Evolutionary conservation across 768 basidiomycete genomes (phyloP), one percentile per base, ranked within the genome.

Genomic region (Calocybe gangraenosa): DNA sequence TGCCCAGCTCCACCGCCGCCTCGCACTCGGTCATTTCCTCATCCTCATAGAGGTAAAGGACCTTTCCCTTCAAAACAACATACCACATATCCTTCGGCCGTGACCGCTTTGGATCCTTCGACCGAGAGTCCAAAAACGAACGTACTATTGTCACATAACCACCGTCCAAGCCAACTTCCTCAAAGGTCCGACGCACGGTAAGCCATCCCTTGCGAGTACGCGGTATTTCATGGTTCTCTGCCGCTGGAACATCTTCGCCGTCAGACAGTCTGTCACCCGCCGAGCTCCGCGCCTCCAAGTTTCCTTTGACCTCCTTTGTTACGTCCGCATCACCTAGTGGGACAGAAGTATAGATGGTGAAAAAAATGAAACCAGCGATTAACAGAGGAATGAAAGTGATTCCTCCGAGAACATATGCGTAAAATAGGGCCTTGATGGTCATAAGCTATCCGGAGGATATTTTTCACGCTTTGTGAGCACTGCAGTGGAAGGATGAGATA

Each of bases 21-120:
- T 85, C 86, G 65, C 91, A 93, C 54, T 97, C 94, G 42, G 78
- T 77, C 83, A 90, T 89, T 13, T 71, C 75, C 66, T 96, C 92
- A 64, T 94, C 89, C 64, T 95, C 92, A 66, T 96, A 97, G 17
- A 98, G 70, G 65, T 92, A 97, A 22, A 98, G 68, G 31, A 95
- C 83, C 57, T 81, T 86, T 35, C 87, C 90, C 73, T 97, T 97
- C 61, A 98, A 75, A 6, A 85, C 91, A 42, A 86, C 88, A 61
- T 84, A 96, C 83, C 89, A 96, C 78, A 78, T 84, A 61, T 96
- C 94, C 66, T 91, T 92, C 13, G 92, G 91, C 40, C 87, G 76
- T 11, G 86, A 82, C 33, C 79, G 74, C 58, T 85, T 87, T 7
- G 91, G 87, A 64, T 92, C 89, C 60, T 88, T 87, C 40, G 88